Evolutionary conservation across 768 basidiomycete genomes (phyloP), one percentile per base, ranked within the genome.

Genomic region (Russula sp.): DNA sequence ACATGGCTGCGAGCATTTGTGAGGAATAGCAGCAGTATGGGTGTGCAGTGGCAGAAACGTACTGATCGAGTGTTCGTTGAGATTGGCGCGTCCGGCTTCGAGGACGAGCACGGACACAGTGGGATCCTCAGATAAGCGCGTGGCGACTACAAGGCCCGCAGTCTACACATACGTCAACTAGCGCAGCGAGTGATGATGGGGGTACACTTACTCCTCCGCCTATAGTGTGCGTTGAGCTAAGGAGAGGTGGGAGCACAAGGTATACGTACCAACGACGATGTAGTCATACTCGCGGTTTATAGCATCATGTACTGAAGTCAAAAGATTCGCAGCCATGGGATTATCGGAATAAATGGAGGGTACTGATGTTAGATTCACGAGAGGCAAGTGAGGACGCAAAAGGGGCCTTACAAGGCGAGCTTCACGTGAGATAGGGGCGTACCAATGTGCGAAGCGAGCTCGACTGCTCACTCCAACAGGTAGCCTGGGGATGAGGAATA

Each of bases 121-220:
- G 6, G 71, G 70, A 40, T 71, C 68, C 48, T 71, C 68, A 7
- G 71, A 66, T 35, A 72, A 59, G 27, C 71, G 68, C 0, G 68
- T 40, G 6, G 70, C 71, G 6, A 73, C 51, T 31, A 66, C 66
- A 20, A 71, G 68, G 27, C 71, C 70, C 1, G 65, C 68, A 31
- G 68, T 62, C 61, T 68, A n/a, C 16, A 7, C 6, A 42, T 42
- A 42, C 16, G 16, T 44, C 2, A 16, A 7, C 11, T 6, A 44
- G 7, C 6, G 18, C 4, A 18, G 53, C 2, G 31, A 13, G 22
- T 34, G 3, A 11, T 5, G 4, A 44, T 6, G n/a, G 14, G 27
- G 20, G 20, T n/a, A 10, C 20, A 47, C 61, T 5, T 14, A 56
- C 61, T 32, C 61, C 61, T 37, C 61, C 61, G 6, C 61, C 55